Evolutionary conservation across 768 basidiomycete genomes (phyloP).

Genomic region (Roridomyces roridus): DNA sequence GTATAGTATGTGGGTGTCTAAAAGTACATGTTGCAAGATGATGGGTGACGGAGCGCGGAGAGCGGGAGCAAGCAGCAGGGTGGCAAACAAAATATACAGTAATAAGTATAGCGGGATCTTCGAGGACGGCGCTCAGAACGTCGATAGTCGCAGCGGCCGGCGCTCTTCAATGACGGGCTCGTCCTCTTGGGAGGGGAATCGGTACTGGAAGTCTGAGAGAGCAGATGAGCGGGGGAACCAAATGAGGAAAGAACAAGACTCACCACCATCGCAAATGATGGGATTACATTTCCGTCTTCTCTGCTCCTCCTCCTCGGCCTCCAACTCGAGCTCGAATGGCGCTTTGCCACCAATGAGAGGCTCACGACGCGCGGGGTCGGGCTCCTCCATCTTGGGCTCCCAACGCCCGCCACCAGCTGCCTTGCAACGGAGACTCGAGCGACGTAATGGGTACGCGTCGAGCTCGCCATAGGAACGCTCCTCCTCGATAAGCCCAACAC

Average conservation of each 20-base stretch:
- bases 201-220: conserved; percentile 67
- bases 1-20: background rate
- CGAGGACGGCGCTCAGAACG: conserved; percentile 54
- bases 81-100: conserved; percentile 49
- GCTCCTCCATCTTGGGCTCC: conserved; percentile 66
- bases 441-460: conserved; percentile 74
- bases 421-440: conserved; percentile 74
- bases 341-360: conserved; percentile 72
- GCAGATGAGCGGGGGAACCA: background rate
- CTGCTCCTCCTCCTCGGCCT: conserved; percentile 65
- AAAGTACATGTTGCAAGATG: background rate
- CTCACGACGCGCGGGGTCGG: conserved; percentile 55
- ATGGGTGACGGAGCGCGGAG: too few species aligned
- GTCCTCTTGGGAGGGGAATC: conserved; percentile 44
- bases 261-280: conserved; percentile 65
- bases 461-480: conserved; percentile 71
- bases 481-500: conserved; percentile 42
- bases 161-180: conserved; percentile 50
- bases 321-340: conserved; percentile 72
- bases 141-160: conserved; percentile 61
- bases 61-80: conserved; percentile 25
- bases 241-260: background rate
- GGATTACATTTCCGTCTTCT: conserved; percentile 61
- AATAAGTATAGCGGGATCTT: conserved; percentile 52
- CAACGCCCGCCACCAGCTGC: conserved; percentile 82